These are phyloP conservation scores for Umbelopsis sp. DNA, from an alignment of 371 early-diverging fungal genomes.

Conservation along the genomic window DNA sequence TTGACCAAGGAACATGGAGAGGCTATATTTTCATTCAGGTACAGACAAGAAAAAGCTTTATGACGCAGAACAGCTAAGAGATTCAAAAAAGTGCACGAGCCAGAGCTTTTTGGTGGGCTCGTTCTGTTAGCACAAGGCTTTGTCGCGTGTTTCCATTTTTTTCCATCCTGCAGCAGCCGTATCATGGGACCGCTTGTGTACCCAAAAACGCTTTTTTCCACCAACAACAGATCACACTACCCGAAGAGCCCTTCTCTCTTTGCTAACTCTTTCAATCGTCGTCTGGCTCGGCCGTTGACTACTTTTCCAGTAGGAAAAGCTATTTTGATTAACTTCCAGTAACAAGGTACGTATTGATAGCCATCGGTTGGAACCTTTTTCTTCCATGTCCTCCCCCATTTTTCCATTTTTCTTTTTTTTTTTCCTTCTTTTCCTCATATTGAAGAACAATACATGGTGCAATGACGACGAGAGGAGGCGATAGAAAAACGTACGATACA, in stretches of 20 bases:
- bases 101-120: not conserved
- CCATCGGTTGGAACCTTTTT: not conserved
- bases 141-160: conserved; percentile 19
- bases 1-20: not conserved
- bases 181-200: conserved; percentile 17
- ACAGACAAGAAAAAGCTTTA: too few species aligned
- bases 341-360: too few species aligned
- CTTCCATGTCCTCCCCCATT: not conserved
- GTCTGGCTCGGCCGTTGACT: too few species aligned
- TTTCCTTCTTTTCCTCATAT: not conserved
- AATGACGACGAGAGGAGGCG: too few species aligned
- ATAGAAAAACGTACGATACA: not conserved
- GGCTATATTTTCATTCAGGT: too few species aligned
- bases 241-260: conserved; percentile 1
- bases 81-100: not conserved
- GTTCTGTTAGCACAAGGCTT: conserved; percentile 5
- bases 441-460: not conserved
- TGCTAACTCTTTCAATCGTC: too few species aligned
- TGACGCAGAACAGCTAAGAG: not conserved
- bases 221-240: conserved; percentile 20
- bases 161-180: conserved; percentile 15
- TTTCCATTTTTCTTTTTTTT: not conserved
- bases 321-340: too few species aligned
- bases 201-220: conserved; percentile 17
- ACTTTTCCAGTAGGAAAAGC: too few species aligned